These are phyloP conservation scores for Quercus lobata DNA, from an alignment of 331 rosid genomes.

Conservation along the genomic window DNA sequence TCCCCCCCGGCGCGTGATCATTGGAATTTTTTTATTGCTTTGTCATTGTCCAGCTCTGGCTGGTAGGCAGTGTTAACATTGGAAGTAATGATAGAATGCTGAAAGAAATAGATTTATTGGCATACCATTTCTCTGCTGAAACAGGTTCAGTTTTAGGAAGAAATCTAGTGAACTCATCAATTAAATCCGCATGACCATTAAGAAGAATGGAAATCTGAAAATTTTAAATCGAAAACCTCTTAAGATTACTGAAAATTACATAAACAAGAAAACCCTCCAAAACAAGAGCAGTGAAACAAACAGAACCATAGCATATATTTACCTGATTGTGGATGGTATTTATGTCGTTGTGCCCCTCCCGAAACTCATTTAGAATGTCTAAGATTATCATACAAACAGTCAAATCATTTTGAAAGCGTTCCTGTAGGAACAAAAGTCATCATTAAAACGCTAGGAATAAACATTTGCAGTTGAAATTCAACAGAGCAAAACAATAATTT, in stretches of 20 bases:
- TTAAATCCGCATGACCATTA: conserved; percentile 73
- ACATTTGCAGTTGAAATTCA: background rate
- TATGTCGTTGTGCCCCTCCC: conserved; percentile 92
- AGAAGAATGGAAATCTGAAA: conserved; percentile 77
- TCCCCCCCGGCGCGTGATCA: background rate
- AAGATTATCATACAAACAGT: conserved; percentile 85
- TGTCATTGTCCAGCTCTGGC: conserved; percentile 53
- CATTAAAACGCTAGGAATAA: conserved; percentile 5
- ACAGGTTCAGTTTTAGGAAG: conserved; percentile 63
- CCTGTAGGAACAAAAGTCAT: conserved; percentile 44
- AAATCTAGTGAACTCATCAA: conserved; percentile 86
- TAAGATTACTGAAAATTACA: background rate
- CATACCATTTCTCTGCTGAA: conserved; percentile 38
- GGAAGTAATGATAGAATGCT: conserved; percentile 41
- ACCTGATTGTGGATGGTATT: conserved; percentile 86
- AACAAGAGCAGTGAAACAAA: background rate
- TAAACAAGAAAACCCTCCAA: background rate
- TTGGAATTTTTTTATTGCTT: conserved; percentile 78
- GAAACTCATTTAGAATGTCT: conserved; percentile 92
- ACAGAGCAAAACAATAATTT: conserved; percentile 4
- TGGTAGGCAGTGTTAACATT: conserved; percentile 1
- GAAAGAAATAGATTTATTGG: conserved; percentile 22
- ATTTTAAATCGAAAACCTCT: background rate
- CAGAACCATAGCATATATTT: background rate
- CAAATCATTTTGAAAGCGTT: conserved; percentile 78